Percentiles rank a stretch among this genome's conserved stretches.
Conservation (phyloP, 1,139 yeast species). For the Yamadazyma dushanensis region DNA sequence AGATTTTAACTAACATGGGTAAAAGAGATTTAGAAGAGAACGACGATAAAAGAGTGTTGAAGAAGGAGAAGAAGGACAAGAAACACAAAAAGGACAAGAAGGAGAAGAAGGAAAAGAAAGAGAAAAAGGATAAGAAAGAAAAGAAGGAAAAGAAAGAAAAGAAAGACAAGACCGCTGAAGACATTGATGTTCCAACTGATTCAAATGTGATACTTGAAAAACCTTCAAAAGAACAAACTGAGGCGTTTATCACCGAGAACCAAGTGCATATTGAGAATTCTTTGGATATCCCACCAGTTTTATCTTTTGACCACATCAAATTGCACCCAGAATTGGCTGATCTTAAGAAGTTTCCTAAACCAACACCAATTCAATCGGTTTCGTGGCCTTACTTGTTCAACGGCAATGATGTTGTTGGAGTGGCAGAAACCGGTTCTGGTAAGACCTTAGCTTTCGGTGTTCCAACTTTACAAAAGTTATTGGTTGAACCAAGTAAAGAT, state of each 20-base stretch:
- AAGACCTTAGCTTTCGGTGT: constrained; percentile 97
- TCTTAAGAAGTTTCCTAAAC: constrained; percentile 73
- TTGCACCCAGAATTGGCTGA: constrained; percentile 57
- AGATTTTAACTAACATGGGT: constrained; percentile 15
- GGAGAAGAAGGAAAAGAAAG: constrained; percentile 15
- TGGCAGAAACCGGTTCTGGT: constrained; percentile 98
- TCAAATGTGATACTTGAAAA: constrained; percentile 14
- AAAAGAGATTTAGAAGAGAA: constrained; percentile 27
- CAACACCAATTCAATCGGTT: constrained; percentile 96
- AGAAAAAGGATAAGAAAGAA: constrained; percentile 42
- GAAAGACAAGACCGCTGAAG: constrained; percentile 22
- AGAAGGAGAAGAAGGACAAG: constrained; percentile 27
- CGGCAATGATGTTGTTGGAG: constrained; percentile 90
- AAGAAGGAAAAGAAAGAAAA: constrained; percentile 35
- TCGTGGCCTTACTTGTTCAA: constrained; percentile 91
- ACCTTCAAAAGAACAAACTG: constrained; percentile 56
- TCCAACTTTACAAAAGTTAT: constrained; percentile 83
- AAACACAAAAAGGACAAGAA: constrained; percentile 23
- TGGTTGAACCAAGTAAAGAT: constrained; percentile 46
- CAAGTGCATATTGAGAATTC: constrained; percentile 79
- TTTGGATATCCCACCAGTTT: constrained; percentile 60
- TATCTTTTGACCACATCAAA: constrained; percentile 62
- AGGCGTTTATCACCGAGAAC: constrained; percentile 63
- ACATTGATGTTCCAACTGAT: constrained; percentile 24
- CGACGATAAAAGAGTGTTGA: constrained; percentile 17